Conservation (phyloP, 2,329 filamentous ascomycete species). For the Diplocarpon mali region DNA sequence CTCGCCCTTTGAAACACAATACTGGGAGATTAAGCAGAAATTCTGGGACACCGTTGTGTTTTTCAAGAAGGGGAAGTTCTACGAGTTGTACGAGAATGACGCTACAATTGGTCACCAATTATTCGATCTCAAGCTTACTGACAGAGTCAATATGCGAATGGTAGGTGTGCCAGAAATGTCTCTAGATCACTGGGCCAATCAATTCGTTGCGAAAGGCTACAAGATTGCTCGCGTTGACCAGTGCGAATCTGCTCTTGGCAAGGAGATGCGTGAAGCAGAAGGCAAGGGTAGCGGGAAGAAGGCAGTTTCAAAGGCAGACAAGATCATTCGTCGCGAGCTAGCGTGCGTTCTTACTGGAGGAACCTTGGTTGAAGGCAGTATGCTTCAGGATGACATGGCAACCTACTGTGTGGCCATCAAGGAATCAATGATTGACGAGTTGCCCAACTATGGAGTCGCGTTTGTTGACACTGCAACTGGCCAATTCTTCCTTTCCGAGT, state of each 20-base stretch:
- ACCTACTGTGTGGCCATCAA: constrained; percentile 96
- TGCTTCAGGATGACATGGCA: constrained; percentile 97
- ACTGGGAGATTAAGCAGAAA: constrained; percentile 98
- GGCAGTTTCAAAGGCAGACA: constrained; percentile 58
- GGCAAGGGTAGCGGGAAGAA: constrained; percentile 32
- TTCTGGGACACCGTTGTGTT: constrained; percentile 97
- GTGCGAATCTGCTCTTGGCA: constrained; percentile 87
- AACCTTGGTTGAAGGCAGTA: constrained; percentile 87
- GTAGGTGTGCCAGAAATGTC: constrained; percentile 94
- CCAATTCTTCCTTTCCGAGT: constrained; percentile 87
- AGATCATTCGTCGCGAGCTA: constrained; percentile 85
- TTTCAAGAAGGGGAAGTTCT: constrained; percentile 99
- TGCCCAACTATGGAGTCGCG: constrained; percentile 78
- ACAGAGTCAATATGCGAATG: constrained; percentile 99
- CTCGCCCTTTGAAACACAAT: constrained; percentile 92
- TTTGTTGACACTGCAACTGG: constrained; percentile 95
- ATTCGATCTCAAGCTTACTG: constrained; percentile 95
- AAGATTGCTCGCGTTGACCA: constrained; percentile 97
- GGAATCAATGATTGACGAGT: constrained; percentile 57
- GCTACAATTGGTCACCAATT: constrained; percentile 92
- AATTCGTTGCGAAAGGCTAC: constrained; percentile 95
- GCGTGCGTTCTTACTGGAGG: constrained; percentile 85
- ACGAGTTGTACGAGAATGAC: constrained; percentile 96
- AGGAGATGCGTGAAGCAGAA: constrained; percentile 96
- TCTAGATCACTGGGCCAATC: constrained; percentile 93